Percentiles rank a stretch among this genome's conserved stretches.
Conservation (phyloP, 169 alveolate species). For the Cryptosporidium meleagridis region DNA sequence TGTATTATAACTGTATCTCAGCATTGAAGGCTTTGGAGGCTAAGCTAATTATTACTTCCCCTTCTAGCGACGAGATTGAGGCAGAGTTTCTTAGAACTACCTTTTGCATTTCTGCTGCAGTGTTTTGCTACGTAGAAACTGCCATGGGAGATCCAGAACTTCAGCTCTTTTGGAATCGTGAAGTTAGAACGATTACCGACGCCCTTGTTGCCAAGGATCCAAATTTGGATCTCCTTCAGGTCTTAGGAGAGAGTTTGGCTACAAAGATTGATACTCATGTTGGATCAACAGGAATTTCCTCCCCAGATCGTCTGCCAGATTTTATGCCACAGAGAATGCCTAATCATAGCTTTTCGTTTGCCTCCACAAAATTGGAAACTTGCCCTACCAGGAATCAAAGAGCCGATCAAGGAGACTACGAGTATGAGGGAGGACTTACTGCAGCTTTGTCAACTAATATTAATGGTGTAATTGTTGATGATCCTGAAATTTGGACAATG, state of each 20-base stretch:
- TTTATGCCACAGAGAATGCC: constrained; percentile 64
- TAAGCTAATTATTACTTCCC: constrained; percentile 32
- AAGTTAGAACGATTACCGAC: constrained; percentile 43
- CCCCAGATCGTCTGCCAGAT: neutral
- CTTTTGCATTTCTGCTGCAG: constrained; percentile 66
- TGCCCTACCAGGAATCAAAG: neutral
- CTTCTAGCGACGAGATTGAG: constrained; percentile 53
- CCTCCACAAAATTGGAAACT: constrained; percentile 22
- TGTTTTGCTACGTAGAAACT: constrained; percentile 49
- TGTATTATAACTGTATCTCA: constrained; percentile 55
- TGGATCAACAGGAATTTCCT: constrained; percentile 5
- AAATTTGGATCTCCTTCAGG: constrained; percentile 49
- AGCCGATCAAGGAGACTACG: neutral
- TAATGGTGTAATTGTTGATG: constrained; percentile 26
- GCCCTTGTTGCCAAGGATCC: constrained; percentile 43
- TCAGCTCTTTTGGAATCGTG: constrained; percentile 64
- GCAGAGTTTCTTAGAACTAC: constrained; percentile 70
- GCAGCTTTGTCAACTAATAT: neutral
- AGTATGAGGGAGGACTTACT: constrained; percentile 43
- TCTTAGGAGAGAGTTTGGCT: constrained; percentile 46
- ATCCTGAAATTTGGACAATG: constrained; percentile 73
- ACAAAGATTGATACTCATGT: neutral
- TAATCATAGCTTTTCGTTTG: constrained; percentile 43
- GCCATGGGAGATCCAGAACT: constrained; percentile 67
- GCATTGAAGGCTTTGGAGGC: constrained; percentile 18